These are phyloP conservation scores for Colletotrichum liriopes DNA, from an alignment of 2,329 filamentous ascomycete species.

Conservation along the genomic window DNA sequence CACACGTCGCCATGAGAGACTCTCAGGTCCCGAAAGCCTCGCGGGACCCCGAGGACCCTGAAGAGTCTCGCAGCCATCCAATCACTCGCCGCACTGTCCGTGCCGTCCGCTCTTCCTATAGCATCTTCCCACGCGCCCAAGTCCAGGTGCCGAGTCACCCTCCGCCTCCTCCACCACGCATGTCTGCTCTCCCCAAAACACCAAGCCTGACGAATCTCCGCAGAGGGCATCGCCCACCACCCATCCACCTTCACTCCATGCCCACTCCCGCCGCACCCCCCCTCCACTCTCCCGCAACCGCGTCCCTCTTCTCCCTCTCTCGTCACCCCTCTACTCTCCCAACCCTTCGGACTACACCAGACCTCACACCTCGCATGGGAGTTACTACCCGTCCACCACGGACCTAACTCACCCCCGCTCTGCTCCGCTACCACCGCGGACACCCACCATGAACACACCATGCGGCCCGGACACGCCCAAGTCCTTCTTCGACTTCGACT, in stretches of 20 bases:
- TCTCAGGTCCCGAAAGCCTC: conserved; percentile 19
- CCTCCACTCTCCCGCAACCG: conserved; percentile 32
- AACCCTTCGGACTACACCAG: conserved; percentile 27
- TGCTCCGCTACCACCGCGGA: conserved; percentile 35
- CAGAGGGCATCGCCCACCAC: conserved; percentile 38
- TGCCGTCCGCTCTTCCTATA: conserved; percentile 43
- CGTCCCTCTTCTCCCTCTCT: conserved; percentile 40
- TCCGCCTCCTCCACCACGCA: conserved; percentile 28
- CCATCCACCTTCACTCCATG: conserved; percentile 42
- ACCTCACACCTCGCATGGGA: conserved; percentile 39
- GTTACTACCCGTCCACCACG: conserved; percentile 25
- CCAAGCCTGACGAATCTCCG: conserved; percentile 30
- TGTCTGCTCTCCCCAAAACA: conserved; percentile 16
- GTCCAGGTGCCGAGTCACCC: conserved; percentile 17
- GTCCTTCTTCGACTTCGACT: conserved; percentile 44
- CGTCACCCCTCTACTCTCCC: conserved; percentile 33
- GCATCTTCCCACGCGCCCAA: conserved; percentile 41
- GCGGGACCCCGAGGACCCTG: conserved; percentile 20
- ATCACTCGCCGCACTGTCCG: conserved; percentile 45
- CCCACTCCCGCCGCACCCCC: conserved; percentile 24
- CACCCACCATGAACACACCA: conserved; percentile 3
- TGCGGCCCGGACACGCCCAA: conserved; percentile 20
- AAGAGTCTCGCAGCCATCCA: conserved; percentile 1
- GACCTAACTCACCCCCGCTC: conserved; percentile 42
- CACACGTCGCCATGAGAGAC: conserved; percentile 27